Evolutionary conservation across 139 green algal species (phyloP).

Genomic region (Edaphochlamys debaryana): DNA sequence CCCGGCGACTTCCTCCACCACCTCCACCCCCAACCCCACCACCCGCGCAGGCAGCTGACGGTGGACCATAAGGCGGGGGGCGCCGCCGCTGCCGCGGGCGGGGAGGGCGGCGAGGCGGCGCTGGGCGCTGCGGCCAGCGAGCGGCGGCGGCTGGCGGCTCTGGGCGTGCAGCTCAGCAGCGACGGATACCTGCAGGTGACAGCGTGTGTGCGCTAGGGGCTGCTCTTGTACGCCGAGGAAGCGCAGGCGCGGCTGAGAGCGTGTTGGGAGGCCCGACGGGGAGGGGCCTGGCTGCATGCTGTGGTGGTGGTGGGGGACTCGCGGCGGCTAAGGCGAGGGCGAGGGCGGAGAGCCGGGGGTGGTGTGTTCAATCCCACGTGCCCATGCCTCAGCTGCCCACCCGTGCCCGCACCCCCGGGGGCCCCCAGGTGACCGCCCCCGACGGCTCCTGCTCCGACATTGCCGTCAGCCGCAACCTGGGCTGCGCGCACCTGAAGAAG

Average conservation of each 20-base stretch:
- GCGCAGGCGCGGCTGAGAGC: too few species aligned
- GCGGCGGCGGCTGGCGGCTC: slow-evolving; percentile 29
- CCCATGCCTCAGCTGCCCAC: too few species aligned
- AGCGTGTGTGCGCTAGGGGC: too few species aligned
- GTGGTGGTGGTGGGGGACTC: too few species aligned
- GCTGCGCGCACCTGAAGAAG: slow-evolving; percentile 34
- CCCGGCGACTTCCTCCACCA: background rate
- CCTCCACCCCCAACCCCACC: too few species aligned
- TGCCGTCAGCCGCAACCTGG: slow-evolving; percentile 40
- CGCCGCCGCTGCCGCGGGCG: background rate
- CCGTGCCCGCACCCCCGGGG: background rate
- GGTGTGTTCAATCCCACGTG: too few species aligned
- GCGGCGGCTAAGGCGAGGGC: too few species aligned
- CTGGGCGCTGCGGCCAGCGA: background rate
- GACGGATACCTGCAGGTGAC: slow-evolving; percentile 38
- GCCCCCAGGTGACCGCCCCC: slow-evolving; percentile 2
- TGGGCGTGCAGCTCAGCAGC: slow-evolving; percentile 25
- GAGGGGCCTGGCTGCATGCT: too few species aligned
- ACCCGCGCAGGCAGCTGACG: slow-evolving; percentile 16
- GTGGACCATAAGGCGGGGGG: slow-evolving; percentile 22
- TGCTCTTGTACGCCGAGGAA: too few species aligned
- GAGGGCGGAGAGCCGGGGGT: too few species aligned
- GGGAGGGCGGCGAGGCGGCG: background rate
- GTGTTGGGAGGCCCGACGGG: too few species aligned
- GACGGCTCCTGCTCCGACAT: slow-evolving; percentile 37